Evolutionary conservation across 495 filamentous ascomycete genomes (phyloP).

Genomic region (Pyrenopolyporus hunteri): DNA sequence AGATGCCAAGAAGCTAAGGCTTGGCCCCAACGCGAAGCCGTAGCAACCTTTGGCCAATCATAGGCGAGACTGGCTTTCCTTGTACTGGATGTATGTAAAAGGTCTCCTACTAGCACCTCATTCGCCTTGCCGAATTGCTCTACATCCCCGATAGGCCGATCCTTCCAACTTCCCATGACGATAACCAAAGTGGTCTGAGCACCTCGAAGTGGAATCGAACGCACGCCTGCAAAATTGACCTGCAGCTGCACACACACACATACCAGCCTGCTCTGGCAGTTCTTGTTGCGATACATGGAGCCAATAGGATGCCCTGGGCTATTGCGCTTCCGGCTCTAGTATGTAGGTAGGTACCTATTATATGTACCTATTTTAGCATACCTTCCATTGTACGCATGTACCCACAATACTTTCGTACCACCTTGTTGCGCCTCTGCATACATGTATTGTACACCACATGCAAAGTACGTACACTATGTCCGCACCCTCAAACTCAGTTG

Average conservation of each 20-base stretch:
- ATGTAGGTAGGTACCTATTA: too few species aligned
- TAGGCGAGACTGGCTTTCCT: not conserved
- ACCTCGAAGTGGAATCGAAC: conserved; percentile 20
- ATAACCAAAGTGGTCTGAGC: conserved; percentile 32
- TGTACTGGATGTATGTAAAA: not conserved
- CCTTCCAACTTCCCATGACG: conserved; percentile 9
- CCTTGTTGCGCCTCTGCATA: not conserved
- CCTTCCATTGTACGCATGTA: too few species aligned
- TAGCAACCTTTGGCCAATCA: conserved; percentile 26
- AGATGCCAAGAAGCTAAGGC: conserved; percentile 28
- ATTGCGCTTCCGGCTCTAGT: too few species aligned
- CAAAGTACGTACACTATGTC: too few species aligned
- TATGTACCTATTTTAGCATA: too few species aligned
- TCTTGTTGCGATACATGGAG: not conserved
- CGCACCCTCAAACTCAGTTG: not conserved
- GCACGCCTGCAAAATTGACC: not conserved
- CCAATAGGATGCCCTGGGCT: conserved; percentile 16
- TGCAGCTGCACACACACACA: conserved; percentile 5
- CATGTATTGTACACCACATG: too few species aligned
- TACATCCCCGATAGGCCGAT: conserved; percentile 27
- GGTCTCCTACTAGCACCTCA: conserved; percentile 22
- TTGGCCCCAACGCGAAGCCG: conserved; percentile 11
- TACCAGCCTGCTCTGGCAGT: conserved; percentile 1
- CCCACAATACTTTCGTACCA: too few species aligned
- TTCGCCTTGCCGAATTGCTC: conserved; percentile 31